Conservation (phyloP, 805 yeast genomes). For the Blastobotrys terrestris region DNA sequence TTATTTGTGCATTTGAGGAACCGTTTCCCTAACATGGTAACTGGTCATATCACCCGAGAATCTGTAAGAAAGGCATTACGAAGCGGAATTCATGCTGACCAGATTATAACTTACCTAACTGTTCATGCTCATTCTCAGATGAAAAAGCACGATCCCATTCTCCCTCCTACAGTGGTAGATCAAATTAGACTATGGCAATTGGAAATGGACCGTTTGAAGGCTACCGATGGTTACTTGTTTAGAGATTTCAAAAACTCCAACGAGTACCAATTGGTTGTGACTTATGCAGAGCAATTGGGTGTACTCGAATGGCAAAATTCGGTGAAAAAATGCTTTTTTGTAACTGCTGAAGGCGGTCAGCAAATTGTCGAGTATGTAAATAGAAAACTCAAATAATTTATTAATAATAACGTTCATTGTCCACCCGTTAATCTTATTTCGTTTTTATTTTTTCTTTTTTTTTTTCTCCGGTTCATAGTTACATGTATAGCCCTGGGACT, state of each 20-base stretch:
- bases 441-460: too few relatives aligned
- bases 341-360: constrained; percentile 76
- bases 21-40: constrained; percentile 84
- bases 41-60: constrained; percentile 90
- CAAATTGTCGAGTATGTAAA: constrained; percentile 91
- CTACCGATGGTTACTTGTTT: constrained; percentile 81
- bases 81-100: constrained; percentile 93
- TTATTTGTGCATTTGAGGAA: constrained; percentile 80
- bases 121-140: constrained; percentile 93
- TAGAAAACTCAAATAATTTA: constrained; percentile 31
- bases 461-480: too few relatives aligned
- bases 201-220: constrained; percentile 85
- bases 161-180: constrained; percentile 96
- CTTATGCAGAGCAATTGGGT: constrained; percentile 86
- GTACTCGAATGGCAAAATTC: constrained; percentile 85
- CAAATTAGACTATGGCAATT: constrained; percentile 95
- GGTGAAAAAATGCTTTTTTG: constrained; percentile 66
- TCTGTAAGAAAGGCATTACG: constrained; percentile 76
- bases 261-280: constrained; percentile 66
- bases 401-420: not conserved
- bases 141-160: constrained; percentile 52
- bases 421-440: not conserved
- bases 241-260: constrained; percentile 73
- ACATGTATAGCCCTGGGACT: not conserved
- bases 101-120: constrained; percentile 80